phyloP scores from a whole-genome alignment of 345 rosid species.

The Sonneratia alba region DNA sequence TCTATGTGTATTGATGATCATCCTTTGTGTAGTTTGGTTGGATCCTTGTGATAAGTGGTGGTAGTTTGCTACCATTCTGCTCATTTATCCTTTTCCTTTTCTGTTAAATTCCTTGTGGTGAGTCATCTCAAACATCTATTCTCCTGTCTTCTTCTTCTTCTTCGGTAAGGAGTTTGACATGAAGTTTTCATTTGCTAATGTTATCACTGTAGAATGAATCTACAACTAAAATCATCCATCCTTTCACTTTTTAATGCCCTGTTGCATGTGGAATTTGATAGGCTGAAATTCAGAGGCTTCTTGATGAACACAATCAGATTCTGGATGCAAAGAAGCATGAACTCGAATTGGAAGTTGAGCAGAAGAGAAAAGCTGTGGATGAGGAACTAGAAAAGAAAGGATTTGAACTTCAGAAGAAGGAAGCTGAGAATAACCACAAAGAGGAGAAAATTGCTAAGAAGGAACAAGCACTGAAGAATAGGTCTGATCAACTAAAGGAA shows the following conservation, averaged over 20 bases:
- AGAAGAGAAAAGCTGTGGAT: conserved; percentile 62
- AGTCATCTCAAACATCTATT: too few species aligned
- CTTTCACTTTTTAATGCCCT: neutral
- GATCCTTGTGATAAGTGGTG: too few species aligned
- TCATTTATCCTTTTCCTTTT: too few species aligned
- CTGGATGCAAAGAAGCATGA: conserved; percentile 57
- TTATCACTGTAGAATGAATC: too few species aligned
- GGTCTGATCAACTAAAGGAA: conserved; percentile 58
- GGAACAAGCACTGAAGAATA: conserved; percentile 68
- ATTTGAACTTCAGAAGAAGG: conserved; percentile 66
- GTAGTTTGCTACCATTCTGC: too few species aligned
- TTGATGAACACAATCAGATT: conserved; percentile 67
- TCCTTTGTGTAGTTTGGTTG: too few species aligned
- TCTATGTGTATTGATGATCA: too few species aligned
- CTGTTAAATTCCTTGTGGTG: too few species aligned
- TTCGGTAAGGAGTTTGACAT: too few species aligned
- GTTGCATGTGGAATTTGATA: conserved; percentile 14
- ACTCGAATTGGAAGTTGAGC: conserved; percentile 70
- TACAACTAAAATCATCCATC: too few species aligned
- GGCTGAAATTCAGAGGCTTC: conserved; percentile 68
- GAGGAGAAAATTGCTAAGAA: conserved; percentile 74
- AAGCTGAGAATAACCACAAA: conserved; percentile 66
- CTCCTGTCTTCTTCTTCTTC: too few species aligned
- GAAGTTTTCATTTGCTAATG: too few species aligned
- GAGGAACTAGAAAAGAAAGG: conserved; percentile 61